Base-by-base conservation (phyloP, 495 filamentous ascomycete genomes). In the Pyronema omphalodes region DNA sequence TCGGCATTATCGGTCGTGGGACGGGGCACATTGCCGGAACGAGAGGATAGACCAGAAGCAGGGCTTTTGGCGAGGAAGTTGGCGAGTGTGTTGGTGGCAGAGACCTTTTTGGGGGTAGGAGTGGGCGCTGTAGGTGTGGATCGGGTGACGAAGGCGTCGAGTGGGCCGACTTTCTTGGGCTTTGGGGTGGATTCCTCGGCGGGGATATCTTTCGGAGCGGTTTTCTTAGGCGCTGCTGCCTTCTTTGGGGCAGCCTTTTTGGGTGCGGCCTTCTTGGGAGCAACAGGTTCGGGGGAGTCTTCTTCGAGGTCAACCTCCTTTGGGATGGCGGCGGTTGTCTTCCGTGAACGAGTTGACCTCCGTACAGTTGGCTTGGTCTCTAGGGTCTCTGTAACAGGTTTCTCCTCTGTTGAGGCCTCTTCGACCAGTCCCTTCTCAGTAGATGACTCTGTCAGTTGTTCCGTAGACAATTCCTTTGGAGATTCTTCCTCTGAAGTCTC, bases 1-100 rank as follows among this genome's bases (percentile, higher is more conserved):
- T 11, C 5, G 23, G 53, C 0, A 9, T 40, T 43, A 15, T 43
- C 44, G 51, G 37, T 9, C n/a, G 18, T 29, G 29, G 14, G 47
- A 9, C 35, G 44, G 17, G 60, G 37, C 9, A 54, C 62, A 48
- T 62, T 62, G 23, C 58, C 46, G 3, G 59, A 41, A 45, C 6
- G 54, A 36, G 14, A 53, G 55, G 51, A 55, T 49, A 40, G n/a
- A 3, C 12, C 12, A 29, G 44, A 3, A 9, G 44, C n/a, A 47
- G 12, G 44, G 11, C 44, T 47, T 47, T 11, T 47, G 12, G 48
- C 35, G 19, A 50, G 12, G 19, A 58, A 61, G 8, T 56, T 53
- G 43, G 62, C 60, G 17, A 58, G 49, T 7, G 51, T 23, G 23
- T n/a, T 23, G 9, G 44, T 19, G 14, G n/a, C 23, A 5, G 9